Conservation (phyloP, 495 filamentous ascomycete genomes). For the Thermothielavioides terrestris region DNA sequence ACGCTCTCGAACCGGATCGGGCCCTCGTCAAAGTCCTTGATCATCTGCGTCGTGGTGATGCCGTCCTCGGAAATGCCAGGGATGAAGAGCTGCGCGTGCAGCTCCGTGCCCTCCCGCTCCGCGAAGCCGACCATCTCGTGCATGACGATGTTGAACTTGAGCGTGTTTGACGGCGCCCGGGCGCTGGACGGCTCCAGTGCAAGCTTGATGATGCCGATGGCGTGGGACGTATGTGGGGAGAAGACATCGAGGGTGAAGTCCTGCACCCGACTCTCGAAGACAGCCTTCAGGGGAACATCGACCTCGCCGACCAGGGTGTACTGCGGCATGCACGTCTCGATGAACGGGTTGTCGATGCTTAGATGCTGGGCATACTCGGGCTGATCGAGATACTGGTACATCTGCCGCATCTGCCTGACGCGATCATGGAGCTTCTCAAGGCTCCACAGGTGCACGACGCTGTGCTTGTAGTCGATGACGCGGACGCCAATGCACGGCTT, state of each 20-base stretch:
- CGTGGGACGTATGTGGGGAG: constrained; percentile 85
- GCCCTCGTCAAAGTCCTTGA: constrained; percentile 90
- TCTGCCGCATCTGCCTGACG: constrained; percentile 84
- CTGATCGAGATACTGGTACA: constrained; percentile 91
- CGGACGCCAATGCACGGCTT: constrained; percentile 90
- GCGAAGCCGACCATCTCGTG: constrained; percentile 94
- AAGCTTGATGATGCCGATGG: constrained; percentile 79
- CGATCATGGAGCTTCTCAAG: constrained; percentile 83
- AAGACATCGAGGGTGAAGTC: constrained; percentile 85
- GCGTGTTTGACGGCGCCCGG: constrained; percentile 78
- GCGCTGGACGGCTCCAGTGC: constrained; percentile 91
- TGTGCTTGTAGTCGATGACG: constrained; percentile 84
- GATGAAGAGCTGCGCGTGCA: constrained; percentile 93
- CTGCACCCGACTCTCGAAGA: constrained; percentile 91
- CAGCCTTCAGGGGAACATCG: constrained; percentile 84
- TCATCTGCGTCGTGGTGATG: constrained; percentile 90
- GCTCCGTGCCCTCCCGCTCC: constrained; percentile 89
- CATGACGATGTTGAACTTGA: constrained; percentile 99
- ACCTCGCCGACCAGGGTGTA: constrained; percentile 91
- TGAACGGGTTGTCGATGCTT: constrained; percentile 74
- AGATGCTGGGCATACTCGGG: constrained; percentile 86
- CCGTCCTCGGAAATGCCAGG: constrained; percentile 87
- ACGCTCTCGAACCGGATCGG: constrained; percentile 93
- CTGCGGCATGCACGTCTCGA: constrained; percentile 78
- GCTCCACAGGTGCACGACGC: constrained; percentile 88